Evolutionary conservation across 495 filamentous ascomycete species (phyloP).

Genomic region (Wilcoxina mikolae): DNA sequence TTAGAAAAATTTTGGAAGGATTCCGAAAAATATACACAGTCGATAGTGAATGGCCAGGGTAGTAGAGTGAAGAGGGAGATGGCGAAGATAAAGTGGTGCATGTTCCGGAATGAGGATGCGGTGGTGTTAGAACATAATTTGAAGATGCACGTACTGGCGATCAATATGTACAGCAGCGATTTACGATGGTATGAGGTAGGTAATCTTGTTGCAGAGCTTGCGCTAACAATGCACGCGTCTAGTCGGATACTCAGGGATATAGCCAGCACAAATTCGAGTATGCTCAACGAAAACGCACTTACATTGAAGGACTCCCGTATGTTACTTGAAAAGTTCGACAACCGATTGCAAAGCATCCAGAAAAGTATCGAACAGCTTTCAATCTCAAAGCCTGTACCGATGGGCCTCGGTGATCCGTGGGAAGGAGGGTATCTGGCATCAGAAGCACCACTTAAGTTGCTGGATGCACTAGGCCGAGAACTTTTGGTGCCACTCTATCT

Average conservation of each 20-base stretch:
- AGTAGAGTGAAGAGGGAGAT: background rate
- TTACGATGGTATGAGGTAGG: background rate
- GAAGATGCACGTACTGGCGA: background rate
- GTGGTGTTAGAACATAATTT: background rate
- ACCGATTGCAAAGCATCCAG: background rate
- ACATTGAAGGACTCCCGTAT: background rate
- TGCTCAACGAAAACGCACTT: background rate
- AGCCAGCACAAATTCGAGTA: background rate
- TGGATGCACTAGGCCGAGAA: background rate
- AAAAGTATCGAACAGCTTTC: background rate
- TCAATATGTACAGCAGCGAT: background rate
- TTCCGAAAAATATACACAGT: background rate
- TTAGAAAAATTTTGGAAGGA: constrained; percentile 14
- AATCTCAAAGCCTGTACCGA: too few species aligned
- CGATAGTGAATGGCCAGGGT: background rate
- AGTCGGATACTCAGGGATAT: background rate
- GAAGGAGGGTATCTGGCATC: background rate
- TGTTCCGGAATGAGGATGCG: background rate
- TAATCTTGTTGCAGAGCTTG: background rate
- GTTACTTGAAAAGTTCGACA: background rate
- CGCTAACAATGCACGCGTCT: background rate
- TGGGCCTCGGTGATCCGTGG: too few species aligned
- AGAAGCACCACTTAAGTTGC: background rate
- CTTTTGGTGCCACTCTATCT: background rate
- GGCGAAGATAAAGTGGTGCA: background rate